Evolutionary conservation across 2,329 filamentous ascomycete genomes (phyloP).

Genomic region (Apiospora rasikravindrae): DNA sequence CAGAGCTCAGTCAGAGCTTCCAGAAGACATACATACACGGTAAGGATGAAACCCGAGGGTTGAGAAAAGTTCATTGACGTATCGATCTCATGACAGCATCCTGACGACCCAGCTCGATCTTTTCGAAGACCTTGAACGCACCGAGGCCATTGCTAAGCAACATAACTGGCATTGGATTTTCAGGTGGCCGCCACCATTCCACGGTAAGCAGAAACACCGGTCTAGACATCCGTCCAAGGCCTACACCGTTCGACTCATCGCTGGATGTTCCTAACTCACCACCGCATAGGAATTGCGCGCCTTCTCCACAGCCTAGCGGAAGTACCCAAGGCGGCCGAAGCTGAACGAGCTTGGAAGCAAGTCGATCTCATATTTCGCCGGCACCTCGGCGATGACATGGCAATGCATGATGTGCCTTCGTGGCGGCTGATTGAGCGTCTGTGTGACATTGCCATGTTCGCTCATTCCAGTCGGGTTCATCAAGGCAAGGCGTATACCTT

Average conservation of each 20-base stretch:
- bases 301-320: constrained; percentile 27
- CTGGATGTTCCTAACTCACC: neutral
- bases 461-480: constrained; percentile 21
- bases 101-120: constrained; percentile 25
- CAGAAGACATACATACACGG: constrained; percentile 11
- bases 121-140: constrained; percentile 26
- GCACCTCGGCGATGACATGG: constrained; percentile 27
- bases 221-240: neutral
- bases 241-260: neutral
- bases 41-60: neutral
- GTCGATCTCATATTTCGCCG: constrained; percentile 26
- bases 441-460: constrained; percentile 29
- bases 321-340: constrained; percentile 24
- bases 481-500: constrained; percentile 6
- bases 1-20: neutral
- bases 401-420: constrained; percentile 26
- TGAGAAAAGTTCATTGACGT: neutral
- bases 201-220: neutral
- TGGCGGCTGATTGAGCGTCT: constrained; percentile 28
- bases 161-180: constrained; percentile 28
- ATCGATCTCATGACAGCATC: neutral
- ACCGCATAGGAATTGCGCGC: constrained; percentile 19
- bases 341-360: constrained; percentile 29
- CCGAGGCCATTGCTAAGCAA: constrained; percentile 24
- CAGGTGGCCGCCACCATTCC: constrained; percentile 26